Base-by-base conservation (phyloP, 163 green algal genomes). In the Prototheca wickerhamii region DNA sequence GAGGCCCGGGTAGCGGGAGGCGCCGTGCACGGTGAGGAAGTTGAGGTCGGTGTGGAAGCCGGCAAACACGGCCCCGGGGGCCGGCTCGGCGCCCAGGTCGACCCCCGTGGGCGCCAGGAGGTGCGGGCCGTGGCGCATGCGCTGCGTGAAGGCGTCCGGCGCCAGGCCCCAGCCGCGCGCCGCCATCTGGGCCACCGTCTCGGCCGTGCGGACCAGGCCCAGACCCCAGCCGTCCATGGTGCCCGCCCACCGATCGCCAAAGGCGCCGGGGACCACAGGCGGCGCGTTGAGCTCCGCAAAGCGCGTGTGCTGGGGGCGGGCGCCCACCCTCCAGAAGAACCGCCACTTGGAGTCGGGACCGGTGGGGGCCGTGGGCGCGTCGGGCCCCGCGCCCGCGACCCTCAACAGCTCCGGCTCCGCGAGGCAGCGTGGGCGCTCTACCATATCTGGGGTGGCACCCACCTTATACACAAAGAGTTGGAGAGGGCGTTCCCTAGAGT, bases 11-110 rank as follows among this genome's bases (percentile, higher is more conserved):
- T 88, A 96, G 34, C 88, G 78, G n/a, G 66, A 80, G 65, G 84
- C 81, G 53, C 89, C 88, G 58, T 98, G 91, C 32, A 95, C 86
- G 18, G 89, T 96, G 18, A 98, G 72, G 56, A 96, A 84, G 69
- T 97, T 68, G 29, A 96, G 76, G 73, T 97, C 90, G 60, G 83
- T 87, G 75, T 95, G 85, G 68, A 80, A 91, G 43, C 85, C 84
- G 17, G 55, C 55, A 4, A 49, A 29, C 32, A 61, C 55, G 32
- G 30, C 33, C 17, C 55, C 62, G 5, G 51, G 17, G 26, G 29
- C 26, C 12, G 15, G n/a, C 40, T 46, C 7, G 28, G 30, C 8
- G 8, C 29, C 29, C 55, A 61, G 55, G 32, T 61, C 55, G 12
- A 34, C 23, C 70, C 86, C 88, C 28, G 91, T 97, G 34, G 91